These are phyloP conservation scores for Trametes coccinea DNA, from an alignment of 768 basidiomycete genomes.

Conservation along the genomic window DNA sequence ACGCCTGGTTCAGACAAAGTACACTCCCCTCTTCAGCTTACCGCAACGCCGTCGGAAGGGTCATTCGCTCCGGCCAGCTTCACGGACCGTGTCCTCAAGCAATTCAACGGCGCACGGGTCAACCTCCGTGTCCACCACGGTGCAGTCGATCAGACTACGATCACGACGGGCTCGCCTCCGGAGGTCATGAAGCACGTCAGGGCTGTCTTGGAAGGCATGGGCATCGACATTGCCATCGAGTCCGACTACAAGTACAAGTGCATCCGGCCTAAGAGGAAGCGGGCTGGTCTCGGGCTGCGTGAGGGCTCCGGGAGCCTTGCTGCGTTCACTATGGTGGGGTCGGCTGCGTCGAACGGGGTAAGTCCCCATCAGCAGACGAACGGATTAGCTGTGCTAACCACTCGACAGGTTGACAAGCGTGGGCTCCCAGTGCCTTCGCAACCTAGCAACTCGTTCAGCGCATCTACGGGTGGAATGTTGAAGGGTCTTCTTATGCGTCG, in stretches of 20 bases:
- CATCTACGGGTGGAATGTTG: constrained; percentile 72
- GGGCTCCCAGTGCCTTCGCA: constrained; percentile 84
- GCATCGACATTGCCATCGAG: constrained; percentile 84
- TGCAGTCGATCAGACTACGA: constrained; percentile 85
- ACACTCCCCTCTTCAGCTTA: constrained; percentile 19
- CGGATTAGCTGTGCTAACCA: constrained; percentile 3
- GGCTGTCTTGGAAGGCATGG: constrained; percentile 82
- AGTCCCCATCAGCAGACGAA: constrained; percentile 26
- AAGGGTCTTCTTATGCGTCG: constrained; percentile 87
- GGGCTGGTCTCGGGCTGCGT: constrained; percentile 49
- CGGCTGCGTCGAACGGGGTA: constrained; percentile 85
- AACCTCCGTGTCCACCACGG: constrained; percentile 80
- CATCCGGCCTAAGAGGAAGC: constrained; percentile 73
- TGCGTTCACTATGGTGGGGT: constrained; percentile 76
- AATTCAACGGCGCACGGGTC: constrained; percentile 37
- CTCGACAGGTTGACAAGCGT: constrained; percentile 77
- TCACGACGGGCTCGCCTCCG: constrained; percentile 81
- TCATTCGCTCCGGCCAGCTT: constrained; percentile 35
- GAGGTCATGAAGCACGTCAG: constrained; percentile 88
- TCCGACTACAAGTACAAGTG: constrained; percentile 91
- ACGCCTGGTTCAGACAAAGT: constrained; percentile 20
- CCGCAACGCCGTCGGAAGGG: constrained; percentile 37
- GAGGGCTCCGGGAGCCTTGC: constrained; percentile 52
- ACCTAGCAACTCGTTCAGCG: constrained; percentile 53
- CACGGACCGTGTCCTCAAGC: constrained; percentile 33